phyloP scores from a whole-genome alignment of 1,139 yeast species.

The Magnusiomyces paraingens region DNA sequence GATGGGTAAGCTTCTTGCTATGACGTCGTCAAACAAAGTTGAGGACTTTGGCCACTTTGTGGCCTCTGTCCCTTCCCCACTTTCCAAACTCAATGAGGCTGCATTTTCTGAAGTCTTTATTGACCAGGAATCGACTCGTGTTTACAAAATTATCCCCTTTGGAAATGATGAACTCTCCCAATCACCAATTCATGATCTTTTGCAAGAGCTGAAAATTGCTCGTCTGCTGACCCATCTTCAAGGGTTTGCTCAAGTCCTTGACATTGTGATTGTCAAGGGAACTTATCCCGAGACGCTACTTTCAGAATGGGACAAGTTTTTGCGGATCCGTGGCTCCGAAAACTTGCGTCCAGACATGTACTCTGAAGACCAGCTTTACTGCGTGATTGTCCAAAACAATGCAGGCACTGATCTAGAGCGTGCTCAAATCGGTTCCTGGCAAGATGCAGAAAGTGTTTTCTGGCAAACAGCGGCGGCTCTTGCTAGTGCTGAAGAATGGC shows the following conservation, averaged over 20 bases:
- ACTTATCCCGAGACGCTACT: slow-evolving; percentile 38
- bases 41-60: slow-evolving; percentile 31
- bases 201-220: slow-evolving; percentile 45
- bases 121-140: slow-evolving; percentile 15
- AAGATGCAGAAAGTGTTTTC: slow-evolving; percentile 47
- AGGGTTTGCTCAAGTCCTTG: slow-evolving; percentile 40
- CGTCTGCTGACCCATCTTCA: slow-evolving; percentile 33
- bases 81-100: slow-evolving; percentile 41
- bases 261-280: slow-evolving; percentile 44
- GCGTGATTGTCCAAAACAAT: slow-evolving; percentile 42
- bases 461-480: slow-evolving; percentile 46
- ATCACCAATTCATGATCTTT: slow-evolving; percentile 38
- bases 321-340: slow-evolving; percentile 27
- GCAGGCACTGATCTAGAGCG: slow-evolving; percentile 46
- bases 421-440: slow-evolving; percentile 43
- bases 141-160: slow-evolving; percentile 47
- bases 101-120: slow-evolving; percentile 42
- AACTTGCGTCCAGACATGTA: slow-evolving; percentile 36
- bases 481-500: slow-evolving; percentile 44
- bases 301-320: slow-evolving; percentile 41
- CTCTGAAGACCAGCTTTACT: slow-evolving; percentile 37
- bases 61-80: slow-evolving; percentile 13
- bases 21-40: slow-evolving; percentile 25
- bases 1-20: slow-evolving; percentile 32
- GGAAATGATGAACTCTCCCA: slow-evolving; percentile 40